Evolutionary conservation across 83 land plant species (phyloP).

Genomic region (Larix sibirica): DNA sequence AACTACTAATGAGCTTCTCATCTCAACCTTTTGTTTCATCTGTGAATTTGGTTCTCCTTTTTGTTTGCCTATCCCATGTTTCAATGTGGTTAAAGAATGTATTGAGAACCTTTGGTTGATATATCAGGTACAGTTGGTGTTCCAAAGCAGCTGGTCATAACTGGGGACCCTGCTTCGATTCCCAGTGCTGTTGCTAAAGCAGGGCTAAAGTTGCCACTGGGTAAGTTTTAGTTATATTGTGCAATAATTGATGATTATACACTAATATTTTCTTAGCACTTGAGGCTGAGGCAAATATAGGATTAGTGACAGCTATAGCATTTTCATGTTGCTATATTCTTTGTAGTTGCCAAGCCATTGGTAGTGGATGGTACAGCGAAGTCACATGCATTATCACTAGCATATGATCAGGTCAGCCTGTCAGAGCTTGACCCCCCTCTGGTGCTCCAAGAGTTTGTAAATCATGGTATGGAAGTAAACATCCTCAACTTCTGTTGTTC

Average conservation of each 20-base stretch:
- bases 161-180: slow-evolving; percentile 71
- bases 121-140: slow-evolving; percentile 80
- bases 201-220: slow-evolving; percentile 73
- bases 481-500: background rate
- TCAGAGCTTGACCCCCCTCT: slow-evolving; percentile 78
- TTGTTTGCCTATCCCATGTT: slow-evolving; percentile 9
- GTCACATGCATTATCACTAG: slow-evolving; percentile 85
- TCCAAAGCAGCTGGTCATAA: slow-evolving; percentile 75
- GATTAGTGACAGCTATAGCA: background rate
- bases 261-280: background rate
- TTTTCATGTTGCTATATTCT: slow-evolving; percentile 11
- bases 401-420: slow-evolving; percentile 71
- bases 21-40: background rate
- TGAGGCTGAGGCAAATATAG: background rate
- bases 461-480: slow-evolving; percentile 65
- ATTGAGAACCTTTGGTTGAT: background rate
- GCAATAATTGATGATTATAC: background rate
- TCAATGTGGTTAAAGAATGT: slow-evolving; percentile 13
- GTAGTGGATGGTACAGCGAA: slow-evolving; percentile 84
- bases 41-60: background rate
- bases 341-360: slow-evolving; percentile 87
- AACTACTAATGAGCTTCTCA: background rate
- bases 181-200: slow-evolving; percentile 68
- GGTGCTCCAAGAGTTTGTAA: slow-evolving; percentile 91
- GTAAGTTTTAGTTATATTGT: slow-evolving; percentile 28